Evolutionary conservation across 495 filamentous ascomycete species (phyloP).

Genomic region (Aspergillus mulundensis): DNA sequence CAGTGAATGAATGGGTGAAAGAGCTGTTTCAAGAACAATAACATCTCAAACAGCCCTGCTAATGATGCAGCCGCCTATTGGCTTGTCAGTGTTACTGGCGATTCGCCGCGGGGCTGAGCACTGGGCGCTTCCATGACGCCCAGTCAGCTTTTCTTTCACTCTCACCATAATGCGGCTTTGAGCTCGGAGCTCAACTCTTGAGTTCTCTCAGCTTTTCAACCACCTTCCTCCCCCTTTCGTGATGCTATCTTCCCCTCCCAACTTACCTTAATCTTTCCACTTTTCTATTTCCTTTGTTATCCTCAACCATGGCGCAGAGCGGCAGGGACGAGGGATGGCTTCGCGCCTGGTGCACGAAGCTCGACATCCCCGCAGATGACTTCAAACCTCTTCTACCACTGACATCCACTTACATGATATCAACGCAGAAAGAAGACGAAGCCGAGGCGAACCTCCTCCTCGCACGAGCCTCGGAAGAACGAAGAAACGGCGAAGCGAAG

Average conservation of each 20-base stretch:
- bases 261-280: neutral
- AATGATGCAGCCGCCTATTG: neutral
- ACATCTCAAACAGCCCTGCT: neutral
- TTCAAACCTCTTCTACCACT: conserved; percentile 1
- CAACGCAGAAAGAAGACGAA: neutral
- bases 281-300: neutral
- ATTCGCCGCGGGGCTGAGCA: conserved; percentile 7
- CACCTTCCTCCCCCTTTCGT: neutral
- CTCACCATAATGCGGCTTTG: neutral
- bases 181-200: neutral
- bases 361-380: neutral
- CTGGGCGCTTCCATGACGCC: conserved; percentile 10
- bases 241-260: neutral
- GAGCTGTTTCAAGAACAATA: conserved; percentile 1
- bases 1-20: neutral
- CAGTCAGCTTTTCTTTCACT: neutral
- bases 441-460: conserved; percentile 7
- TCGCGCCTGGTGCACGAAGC: conserved; percentile 8
- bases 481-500: conserved; percentile 9
- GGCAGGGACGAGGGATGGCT: conserved; percentile 12
- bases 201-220: neutral
- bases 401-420: neutral
- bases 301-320: conserved; percentile 1
- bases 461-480: conserved; percentile 9
- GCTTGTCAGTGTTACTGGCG: neutral